phyloP scores from a whole-genome alignment of 805 yeast genomes.

The Metschnikowia orientalis region DNA sequence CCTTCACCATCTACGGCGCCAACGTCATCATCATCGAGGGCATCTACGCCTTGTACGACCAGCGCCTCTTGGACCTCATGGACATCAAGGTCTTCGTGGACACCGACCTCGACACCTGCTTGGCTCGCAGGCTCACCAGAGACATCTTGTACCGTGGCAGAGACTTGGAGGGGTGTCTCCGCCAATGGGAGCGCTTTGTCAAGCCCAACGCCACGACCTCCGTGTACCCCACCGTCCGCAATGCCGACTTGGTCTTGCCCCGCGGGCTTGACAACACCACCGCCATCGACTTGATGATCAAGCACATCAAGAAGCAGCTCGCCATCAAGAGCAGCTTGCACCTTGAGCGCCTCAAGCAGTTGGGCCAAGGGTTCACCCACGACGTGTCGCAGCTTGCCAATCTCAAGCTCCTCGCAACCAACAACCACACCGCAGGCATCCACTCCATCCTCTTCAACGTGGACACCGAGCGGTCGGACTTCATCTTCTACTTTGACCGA shows the following conservation, averaged over 20 bases:
- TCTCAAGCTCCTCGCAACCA: constrained; percentile 39
- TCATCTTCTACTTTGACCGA: constrained; percentile 81
- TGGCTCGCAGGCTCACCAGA: constrained; percentile 81
- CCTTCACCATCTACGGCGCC: constrained; percentile 84
- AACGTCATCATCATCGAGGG: constrained; percentile 93
- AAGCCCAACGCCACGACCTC: constrained; percentile 83
- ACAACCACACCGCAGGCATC: constrained; percentile 69
- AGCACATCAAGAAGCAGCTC: constrained; percentile 73
- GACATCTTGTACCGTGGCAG: constrained; percentile 86
- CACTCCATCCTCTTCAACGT: constrained; percentile 63
- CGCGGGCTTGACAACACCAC: constrained; percentile 77
- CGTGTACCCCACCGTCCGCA: constrained; percentile 69
- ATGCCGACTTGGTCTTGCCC: constrained; percentile 88
- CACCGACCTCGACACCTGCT: constrained; percentile 88
- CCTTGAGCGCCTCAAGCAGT: constrained; percentile 52
- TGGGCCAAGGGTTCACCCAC: constrained; percentile 45
- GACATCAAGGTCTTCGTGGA: constrained; percentile 88
- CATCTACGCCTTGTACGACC: constrained; percentile 73
- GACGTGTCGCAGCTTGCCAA: constrained; percentile 25
- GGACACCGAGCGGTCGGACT: constrained; percentile 62
- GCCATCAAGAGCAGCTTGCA: constrained; percentile 62
- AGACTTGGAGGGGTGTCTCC: constrained; percentile 73
- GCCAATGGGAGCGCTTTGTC: constrained; percentile 88
- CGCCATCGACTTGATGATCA: constrained; percentile 76
- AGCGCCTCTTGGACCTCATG: constrained; percentile 65